Evolutionary conservation across 768 basidiomycete genomes (phyloP).

Genomic region (Postia placenta): DNA sequence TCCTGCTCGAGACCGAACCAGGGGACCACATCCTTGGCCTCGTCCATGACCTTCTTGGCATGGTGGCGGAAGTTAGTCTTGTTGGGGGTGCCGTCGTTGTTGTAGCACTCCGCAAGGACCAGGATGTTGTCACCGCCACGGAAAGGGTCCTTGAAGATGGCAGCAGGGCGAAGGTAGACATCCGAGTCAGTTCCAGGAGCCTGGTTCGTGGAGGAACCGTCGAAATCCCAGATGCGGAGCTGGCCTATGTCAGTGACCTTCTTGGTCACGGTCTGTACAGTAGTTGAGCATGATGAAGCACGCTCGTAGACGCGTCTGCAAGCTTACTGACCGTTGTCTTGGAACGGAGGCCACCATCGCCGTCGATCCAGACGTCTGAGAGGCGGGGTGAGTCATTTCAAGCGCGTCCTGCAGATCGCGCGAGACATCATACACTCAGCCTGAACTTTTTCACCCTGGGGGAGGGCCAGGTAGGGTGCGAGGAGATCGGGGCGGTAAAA

Average conservation of each 20-base stretch:
- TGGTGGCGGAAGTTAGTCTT: constrained; percentile 93
- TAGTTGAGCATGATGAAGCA: not conserved
- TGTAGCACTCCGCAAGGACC: constrained; percentile 95
- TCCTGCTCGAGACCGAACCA: constrained; percentile 99
- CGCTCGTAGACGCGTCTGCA: not conserved
- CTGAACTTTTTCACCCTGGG: constrained; percentile 89
- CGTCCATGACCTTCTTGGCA: constrained; percentile 93
- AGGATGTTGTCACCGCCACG: constrained; percentile 97
- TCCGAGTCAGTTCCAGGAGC: constrained; percentile 95
- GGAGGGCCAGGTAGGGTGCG: constrained; percentile 81
- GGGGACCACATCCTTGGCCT: constrained; percentile 69
- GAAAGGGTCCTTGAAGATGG: constrained; percentile 99
- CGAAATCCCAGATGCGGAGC: constrained; percentile 98
- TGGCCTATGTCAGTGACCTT: constrained; percentile 83
- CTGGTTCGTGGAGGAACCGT: constrained; percentile 96
- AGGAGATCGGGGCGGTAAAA: constrained; percentile 86
- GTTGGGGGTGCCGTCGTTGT: constrained; percentile 98
- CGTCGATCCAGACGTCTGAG: constrained; percentile 97
- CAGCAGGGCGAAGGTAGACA: constrained; percentile 94
- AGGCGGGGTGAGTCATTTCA: constrained; percentile 15
- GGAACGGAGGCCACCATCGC: constrained; percentile 87
- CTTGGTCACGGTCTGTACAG: constrained; percentile 72
- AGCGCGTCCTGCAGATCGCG: not conserved
- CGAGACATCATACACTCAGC: constrained; percentile 72
- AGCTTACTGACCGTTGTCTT: constrained; percentile 78